Conservation (phyloP, 305 asterid genomes). For the Fraxinus paxiana region DNA sequence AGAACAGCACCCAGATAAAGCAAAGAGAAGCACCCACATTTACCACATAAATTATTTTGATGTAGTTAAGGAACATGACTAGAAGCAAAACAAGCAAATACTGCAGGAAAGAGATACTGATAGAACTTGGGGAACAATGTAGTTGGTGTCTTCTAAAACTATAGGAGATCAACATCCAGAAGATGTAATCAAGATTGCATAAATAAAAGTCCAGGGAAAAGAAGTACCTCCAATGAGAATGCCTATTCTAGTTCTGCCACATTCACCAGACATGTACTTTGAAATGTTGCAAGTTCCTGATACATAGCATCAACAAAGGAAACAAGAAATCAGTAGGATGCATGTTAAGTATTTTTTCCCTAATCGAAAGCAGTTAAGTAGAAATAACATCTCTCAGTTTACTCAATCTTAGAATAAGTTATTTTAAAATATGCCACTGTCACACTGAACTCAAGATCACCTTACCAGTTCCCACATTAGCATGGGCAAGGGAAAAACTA, state of each 20-base stretch:
- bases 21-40: not conserved
- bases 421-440: not conserved
- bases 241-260: slow-evolving; percentile 46
- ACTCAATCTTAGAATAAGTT: not conserved
- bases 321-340: not conserved
- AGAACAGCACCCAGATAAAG: not conserved
- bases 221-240: slow-evolving; percentile 65
- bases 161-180: not conserved
- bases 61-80: not conserved
- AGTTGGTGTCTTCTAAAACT: not conserved
- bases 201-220: not conserved
- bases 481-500: not conserved
- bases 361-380: not conserved
- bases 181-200: not conserved
- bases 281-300: slow-evolving; percentile 51
- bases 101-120: not conserved
- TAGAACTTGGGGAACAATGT: not conserved
- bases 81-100: not conserved
- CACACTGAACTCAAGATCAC: not conserved
- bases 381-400: not conserved
- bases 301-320: slow-evolving; percentile 14
- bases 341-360: not conserved
- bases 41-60: not conserved
- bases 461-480: not conserved
- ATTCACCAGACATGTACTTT: slow-evolving; percentile 41